Base-by-base conservation (phyloP, 345 rosid genomes). In the Populus alba region DNA sequence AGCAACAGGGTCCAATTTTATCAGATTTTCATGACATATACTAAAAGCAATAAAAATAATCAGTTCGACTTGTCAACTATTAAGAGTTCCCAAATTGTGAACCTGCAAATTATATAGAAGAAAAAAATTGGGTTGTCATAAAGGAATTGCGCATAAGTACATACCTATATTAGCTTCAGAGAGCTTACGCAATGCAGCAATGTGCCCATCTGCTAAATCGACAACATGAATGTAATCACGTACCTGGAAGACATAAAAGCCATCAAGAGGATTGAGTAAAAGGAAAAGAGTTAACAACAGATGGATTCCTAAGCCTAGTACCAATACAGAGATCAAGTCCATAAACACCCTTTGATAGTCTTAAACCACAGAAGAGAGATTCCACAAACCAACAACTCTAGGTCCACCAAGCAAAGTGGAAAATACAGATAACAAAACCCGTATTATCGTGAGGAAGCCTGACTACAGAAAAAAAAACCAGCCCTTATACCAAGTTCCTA, bases 201-300 rank as follows among this genome's bases (percentile, higher is more conserved):
- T 92, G 77, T 96, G 99, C 31, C 98, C 99, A 79, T 94, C 97
- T 0, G 99, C 98, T 79, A 93, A 85, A 86, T 95, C 99, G 71
- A 93, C 79, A 55, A 95, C 97, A 66, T 96, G 99, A 76, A 96
- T 96, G 83, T 96, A 96, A 85, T 94, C 99, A 45, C 99, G 95
- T 35, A 94, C 98, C 99, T 93, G 86, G 69, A 76, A 49, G 70
- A 68, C 63, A 66, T 49, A 29, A 55, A 41, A 22, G 51, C 15
- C 68, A 71, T 66, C 38, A 71, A 43, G 55, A 72, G 10, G 35
- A 63, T 2, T 15, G 7, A 22, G 29, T n/a, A 62, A 51, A 71
- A 62, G 25, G 20, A 2, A 27, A 49, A 31, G 22, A 41, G 4
- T 23, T 8, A 43, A 11, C 59, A 53, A n/a, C 59, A 20, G 59